Evolutionary conservation across 345 rosid species (phyloP), one percentile per base, ranked within the genome.

Genomic region (Boechera retrofracta): DNA sequence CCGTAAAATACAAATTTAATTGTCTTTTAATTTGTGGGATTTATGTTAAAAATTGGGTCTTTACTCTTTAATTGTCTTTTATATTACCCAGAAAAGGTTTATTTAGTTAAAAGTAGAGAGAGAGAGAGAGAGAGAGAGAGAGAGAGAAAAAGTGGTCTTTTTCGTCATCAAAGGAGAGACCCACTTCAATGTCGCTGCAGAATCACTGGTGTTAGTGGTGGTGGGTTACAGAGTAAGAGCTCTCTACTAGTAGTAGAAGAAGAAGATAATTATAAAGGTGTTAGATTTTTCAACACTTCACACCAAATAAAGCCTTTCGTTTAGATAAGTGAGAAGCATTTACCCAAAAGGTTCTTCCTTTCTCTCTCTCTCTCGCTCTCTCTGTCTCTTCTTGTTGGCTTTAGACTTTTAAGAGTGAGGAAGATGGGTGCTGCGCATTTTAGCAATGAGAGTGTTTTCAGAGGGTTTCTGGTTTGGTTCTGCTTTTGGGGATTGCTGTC

Each of bases 401-500:
- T 72, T 18, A 44, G 60, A 29, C 47, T 71, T 2, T 38, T 2
- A 10, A 9, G 12, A 39, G 42, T 9, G 12, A 39, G 42, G 68
- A 36, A 79, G 59, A 80, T 83, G 88, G 80, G 18, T 55, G 64
- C 44, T 53, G 82, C 55, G 69, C 83, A 72, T 85, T 83, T 64
- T 76, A 78, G 87, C 69, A 85, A 49, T 29, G 83, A 71, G 67
- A 9, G 64, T 52, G 45, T 59, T 18, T 57, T 33, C 53, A 73
- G 65, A 77, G 79, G 80, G 67, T 36, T 82, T 72, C 76, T 75
- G 10, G 59, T 80, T 79, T 35, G 81, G 69, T 78, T 84, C 49
- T 87, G 88, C 75, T 49, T 85, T 3, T 81, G 77, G 86, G 83
- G 85, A 74, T 49, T 87, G 81, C 53, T 81, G 42, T 84, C 86